Evolutionary conservation across 2,329 filamentous ascomycete species (phyloP), one percentile per base, ranked within the genome.

Genomic region (Shiraia bambusicola): DNA sequence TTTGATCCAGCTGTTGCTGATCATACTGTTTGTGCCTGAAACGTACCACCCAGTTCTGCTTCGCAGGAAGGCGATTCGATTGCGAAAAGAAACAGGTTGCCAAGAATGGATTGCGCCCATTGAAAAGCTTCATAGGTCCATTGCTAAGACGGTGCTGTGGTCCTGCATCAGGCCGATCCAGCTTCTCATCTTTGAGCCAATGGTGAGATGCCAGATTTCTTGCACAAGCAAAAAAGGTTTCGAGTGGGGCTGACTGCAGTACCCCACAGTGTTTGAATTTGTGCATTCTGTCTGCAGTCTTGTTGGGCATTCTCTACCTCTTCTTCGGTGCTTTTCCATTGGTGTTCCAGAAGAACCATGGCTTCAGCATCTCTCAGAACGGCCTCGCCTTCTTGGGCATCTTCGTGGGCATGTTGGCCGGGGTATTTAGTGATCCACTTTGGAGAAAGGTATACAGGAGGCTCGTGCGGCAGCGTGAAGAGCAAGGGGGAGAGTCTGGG

Each of bases 321-420:
- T 95, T 94, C 73, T 94, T 95, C 64, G 89, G 89, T 14, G 89
- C 90, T 0, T 95, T 95, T 58, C 80, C 86, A 4, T 73, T 94
- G 31, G 83, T 95, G 12, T 95, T 95, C 61, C 66, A 76, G 17
- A 79, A 77, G 31, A 83, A 86, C 33, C 86, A 94, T 64, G 82
- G 80, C 14, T 90, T 95, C 72, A 82, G 81, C 38, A 73, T 89
- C 9, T 93, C 86, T 76, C 86, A 95, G 68, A 76, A 81, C 9
- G 91, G 90, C n/a, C 71, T 93, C 42, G 78, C 82, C 11, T 95
- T 95, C 67, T 59, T 93, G 33, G 86, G 64, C 8, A 45, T 67
- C 22, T 75, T 87, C 34, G 71, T 83, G 2, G 84, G 86, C 31
- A 87, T 88, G 82, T 44, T 86, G 1, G 33, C 76, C 7, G 84